A percentile compares a stretch with the other conserved stretches of the same genome.
phyloP scores from a whole-genome alignment of 1,139 yeast species.

The Meyerozyma elateridarum region DNA sequence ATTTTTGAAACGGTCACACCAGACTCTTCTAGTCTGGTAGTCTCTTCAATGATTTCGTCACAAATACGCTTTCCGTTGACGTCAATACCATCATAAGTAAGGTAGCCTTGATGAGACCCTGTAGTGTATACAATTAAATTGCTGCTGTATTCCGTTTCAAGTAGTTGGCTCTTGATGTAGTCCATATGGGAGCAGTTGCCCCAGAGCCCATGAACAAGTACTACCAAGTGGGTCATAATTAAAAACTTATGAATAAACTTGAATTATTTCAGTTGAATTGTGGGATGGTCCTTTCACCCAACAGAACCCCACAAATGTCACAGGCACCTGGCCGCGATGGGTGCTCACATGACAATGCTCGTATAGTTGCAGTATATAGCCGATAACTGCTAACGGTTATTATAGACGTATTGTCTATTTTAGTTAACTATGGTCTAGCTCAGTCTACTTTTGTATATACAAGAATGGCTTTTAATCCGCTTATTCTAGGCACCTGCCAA shows the following conservation, averaged over 20 bases:
- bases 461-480: no score
- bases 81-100: slow-evolving; percentile 83
- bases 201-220: slow-evolving; percentile 84
- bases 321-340: no score
- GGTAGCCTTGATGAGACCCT: slow-evolving; percentile 58
- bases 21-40: slow-evolving; percentile 25
- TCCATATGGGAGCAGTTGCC: slow-evolving; percentile 67
- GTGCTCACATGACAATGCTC: no score
- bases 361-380: no score
- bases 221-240: slow-evolving; percentile 71
- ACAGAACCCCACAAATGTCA: no score
- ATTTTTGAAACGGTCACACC: slow-evolving; percentile 43
- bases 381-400: no score
- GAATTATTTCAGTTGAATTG: no score
- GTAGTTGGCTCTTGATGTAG: slow-evolving; percentile 45
- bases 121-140: slow-evolving; percentile 52
- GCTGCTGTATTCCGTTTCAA: slow-evolving; percentile 23
- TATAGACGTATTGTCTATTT: no score
- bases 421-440: no score
- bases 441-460: no score
- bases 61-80: slow-evolving; percentile 77
- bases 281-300: no score
- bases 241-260: no score
- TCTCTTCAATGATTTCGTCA: slow-evolving; percentile 54
- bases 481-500: slow-evolving; percentile 37